Evolutionary conservation across 805 yeast genomes (phyloP), one percentile per base, ranked within the genome.

Genomic region (Metschnikowia cerradonensis): DNA sequence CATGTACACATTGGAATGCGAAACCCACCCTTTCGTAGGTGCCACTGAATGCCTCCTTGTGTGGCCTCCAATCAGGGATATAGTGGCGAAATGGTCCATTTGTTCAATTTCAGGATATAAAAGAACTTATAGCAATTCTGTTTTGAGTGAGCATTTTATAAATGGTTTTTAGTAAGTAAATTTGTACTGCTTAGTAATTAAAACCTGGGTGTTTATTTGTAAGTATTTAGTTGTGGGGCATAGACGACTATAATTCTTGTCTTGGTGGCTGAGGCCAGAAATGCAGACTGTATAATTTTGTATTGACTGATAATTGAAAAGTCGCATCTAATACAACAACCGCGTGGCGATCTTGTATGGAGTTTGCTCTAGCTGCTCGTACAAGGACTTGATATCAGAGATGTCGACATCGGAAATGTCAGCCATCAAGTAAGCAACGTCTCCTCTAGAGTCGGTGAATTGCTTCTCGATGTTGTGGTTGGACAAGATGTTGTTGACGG

Each of bases 381-480:
- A 85, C 58, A 94, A 80, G 23, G 82, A 75, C 72, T 88, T 90
- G 73, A 94, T 90, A 66, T 90, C 97, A 57, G 83, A 82, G 53
- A 77, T 75, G 60, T 84, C 81, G 48, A 92, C 97, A 58, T 88
- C 88, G 38, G 94, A 81, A 63, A 94, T 89, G 73, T 94, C 99
- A 37, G 98, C 97, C 96, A 94, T 91, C 71, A 94, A 80, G 75
- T 94, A 94, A 52, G 99, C 99, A 65, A 94, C 86, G 52, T 89
- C 96, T 58, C 96, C 96, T 67, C 88, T 83, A 23, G 97, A 90
- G 70, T 94, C 98, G n/a, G 97, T 87, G 75, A 84, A 94, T 77
- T 94, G 99, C 74, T 94, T 92, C 74, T 91, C 97, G 71, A 94
- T 94, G 74, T 94, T 94, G 79, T 94, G 91, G 68, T 84, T 84